Base-by-base conservation (phyloP, 768 basidiomycete species). In the Trametes meyenii region DNA sequence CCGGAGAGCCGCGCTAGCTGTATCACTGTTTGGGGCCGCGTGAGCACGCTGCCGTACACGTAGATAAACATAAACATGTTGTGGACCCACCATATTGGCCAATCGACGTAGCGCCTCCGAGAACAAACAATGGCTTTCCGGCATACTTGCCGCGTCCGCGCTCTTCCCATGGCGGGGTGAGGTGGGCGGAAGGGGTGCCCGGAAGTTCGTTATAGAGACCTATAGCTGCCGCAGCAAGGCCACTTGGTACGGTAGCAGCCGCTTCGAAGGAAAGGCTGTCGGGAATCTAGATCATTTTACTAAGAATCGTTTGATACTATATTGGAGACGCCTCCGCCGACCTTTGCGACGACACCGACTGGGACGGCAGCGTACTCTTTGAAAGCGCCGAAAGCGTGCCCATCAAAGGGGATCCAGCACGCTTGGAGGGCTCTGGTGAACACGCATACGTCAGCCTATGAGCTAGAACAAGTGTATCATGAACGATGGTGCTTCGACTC, bases 1-100 rank as follows among this genome's bases (percentile, higher is more conserved):
- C 72, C 72, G 8, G 72, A 71, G 10, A 73, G 51, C 24, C 60
- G 65, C 0, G 72, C 72, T 2, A 71, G 46, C 55, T 72, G 72
- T 35, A 73, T 69, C 12, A 58, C 69, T 71, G 62, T 33, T 14
- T 21, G n/a, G 35, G 35, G 19, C n/a, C 29, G 29, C 10, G 69
- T 48, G 23, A 48, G 46, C 43, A 33, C 8, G 29, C 13, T n/a
- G 40, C 11, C 11, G 11, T 42, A n/a, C 40, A n/a, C 40, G n/a
- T 42, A 14, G 2, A 33, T 50, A 33, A 50, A 36, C 49, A 35
- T 33, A 33, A 33, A 33, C 29, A 33, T 33, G 36, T 12, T 39
- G 1, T n/a, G 26, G 19, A 54, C 69, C 40, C 38, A 71, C 70
- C 68, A 33, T 50, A 72, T 53, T 72, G 71, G 4, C 73, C 73